A percentile compares a stretch with the other conserved stretches of the same genome.
Conservation (phyloP, 495 filamentous ascomycete genomes). For the Penicillium silybi region DNA sequence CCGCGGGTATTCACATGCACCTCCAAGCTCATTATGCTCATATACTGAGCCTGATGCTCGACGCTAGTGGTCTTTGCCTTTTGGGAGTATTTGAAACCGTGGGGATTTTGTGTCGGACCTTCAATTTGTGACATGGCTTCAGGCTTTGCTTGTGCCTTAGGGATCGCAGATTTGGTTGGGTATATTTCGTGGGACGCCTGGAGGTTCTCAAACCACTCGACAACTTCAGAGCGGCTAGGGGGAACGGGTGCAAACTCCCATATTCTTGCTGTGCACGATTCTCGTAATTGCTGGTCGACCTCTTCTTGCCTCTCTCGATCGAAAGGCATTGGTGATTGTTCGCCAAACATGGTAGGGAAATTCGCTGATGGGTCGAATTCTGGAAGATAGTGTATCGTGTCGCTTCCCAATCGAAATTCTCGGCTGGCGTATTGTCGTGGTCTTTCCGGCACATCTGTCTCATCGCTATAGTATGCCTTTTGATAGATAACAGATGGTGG, state of each 20-base stretch:
- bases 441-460: conserved; percentile 77
- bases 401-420: conserved; percentile 77
- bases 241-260: conserved; percentile 53
- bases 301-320: conserved; percentile 51
- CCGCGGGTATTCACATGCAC: conserved; percentile 90
- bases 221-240: conserved; percentile 68
- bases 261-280: conserved; percentile 21
- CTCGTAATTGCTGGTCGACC: conserved; percentile 45
- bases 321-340: conserved; percentile 38
- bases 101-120: conserved; percentile 79
- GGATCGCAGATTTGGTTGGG: not conserved
- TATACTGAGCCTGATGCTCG: conserved; percentile 83
- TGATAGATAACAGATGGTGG: conserved; percentile 67
- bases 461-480: conserved; percentile 83
- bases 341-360: conserved; percentile 51
- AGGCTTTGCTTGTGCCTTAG: conserved; percentile 12
- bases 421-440: conserved; percentile 81
- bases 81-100: conserved; percentile 87
- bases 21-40: conserved; percentile 95
- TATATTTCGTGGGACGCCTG: conserved; percentile 9
- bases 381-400: conserved; percentile 70
- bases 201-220: conserved; percentile 57
- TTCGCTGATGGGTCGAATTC: conserved; percentile 67
- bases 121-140: conserved; percentile 77
- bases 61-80: conserved; percentile 70